Base-by-base conservation (phyloP, 352 stramenopile genomes). In the Phytophthora ramorum region DNA sequence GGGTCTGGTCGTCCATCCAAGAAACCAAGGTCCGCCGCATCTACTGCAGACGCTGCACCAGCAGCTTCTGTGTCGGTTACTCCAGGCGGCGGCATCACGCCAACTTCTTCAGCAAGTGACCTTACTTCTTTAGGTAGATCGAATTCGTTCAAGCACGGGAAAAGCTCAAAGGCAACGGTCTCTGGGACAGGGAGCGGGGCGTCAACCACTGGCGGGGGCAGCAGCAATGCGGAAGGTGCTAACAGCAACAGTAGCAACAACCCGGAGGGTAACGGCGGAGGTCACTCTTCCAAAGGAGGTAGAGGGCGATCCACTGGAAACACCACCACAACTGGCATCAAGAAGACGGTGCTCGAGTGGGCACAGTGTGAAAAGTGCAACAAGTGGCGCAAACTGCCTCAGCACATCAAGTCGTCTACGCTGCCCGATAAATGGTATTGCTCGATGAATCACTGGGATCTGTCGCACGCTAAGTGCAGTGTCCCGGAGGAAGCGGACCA, bases 351-450 rank as follows among this genome's bases (percentile, higher is more conserved):
- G 34, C 59, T 94, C n/a, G 85, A 96, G 73, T 99, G 97, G 97
- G 97, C 97, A 0, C 91, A 98, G 69, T 99, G 97, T 74, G 97
- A 99, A 57, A 90, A 91, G 54, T 99, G 97, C 79, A 87, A 93
- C 51, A 99, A 99, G 72, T 99, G 97, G 97, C 91, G 97, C 45
- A 96, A 98, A 60, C 68, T 99, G 17, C 95, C 97, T 1, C 82
- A 83, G 16, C 82, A 91, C 64, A 93, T 98, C 47, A 93, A 98
- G 62, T 91, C 89, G 20, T 93, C 94, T 8, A 95, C 81, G 22
- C 81, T 99, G 13, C 96, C 96, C 5, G 93, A 98, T 66, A 90
- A 97, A 60, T 99, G 97, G 97, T 99, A 97, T 65, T 99, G 97
- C 75, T 87, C 91, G 17, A 92, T 99, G 82, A 99, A 99, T 73